Base-by-base conservation (phyloP, 257 asterid genomes). In the Nemophila menziesii region DNA sequence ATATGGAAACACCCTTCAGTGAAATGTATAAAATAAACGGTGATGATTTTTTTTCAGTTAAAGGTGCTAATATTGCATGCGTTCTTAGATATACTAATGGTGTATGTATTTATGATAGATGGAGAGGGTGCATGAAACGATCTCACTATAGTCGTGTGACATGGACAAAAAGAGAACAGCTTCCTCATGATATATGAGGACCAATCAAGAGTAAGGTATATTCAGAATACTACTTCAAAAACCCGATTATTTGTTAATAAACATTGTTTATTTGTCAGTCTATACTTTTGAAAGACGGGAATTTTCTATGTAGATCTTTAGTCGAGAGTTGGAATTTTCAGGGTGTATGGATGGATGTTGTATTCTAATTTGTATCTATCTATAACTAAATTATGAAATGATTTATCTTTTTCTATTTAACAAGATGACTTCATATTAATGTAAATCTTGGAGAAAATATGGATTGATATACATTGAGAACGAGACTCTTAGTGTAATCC, bases 301-400 rank as follows among this genome's bases (percentile, higher is more conserved):
- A 73, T 60, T 62, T 90, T 76, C 82, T 90, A 16, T 90, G 98
- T 46, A 96, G 98, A 64, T 90, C 98, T 48, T 90, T 96, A 12
- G 96, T 81, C 8, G 94, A 89, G 68, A 89, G 98, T 77, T 89
- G 96, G 96, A 84, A 84, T 55, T 89, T 96, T 29, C 79, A 93
- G 98, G 98, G 98, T 46, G 93, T 96, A 47, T 89, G 98, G 98
- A 69, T 84, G 73, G 98, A 89, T 95, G 96, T 89, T 52, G 15
- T 49, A 12, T 13, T 45, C 14, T 20, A 49, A 34, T 36, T 15
- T 26, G 4, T n/a, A n/a, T n/a, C n/a, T n/a, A n/a, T n/a, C n/a
- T n/a, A n/a, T n/a, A 20, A 20, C 20, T 1, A 10, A 38, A 16
- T 20, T 13, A 40, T 20, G 0, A 13, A 27, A 14, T 23, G n/a